Conservation (phyloP, 305 asterid genomes). For the Rubia tinctorum region DNA sequence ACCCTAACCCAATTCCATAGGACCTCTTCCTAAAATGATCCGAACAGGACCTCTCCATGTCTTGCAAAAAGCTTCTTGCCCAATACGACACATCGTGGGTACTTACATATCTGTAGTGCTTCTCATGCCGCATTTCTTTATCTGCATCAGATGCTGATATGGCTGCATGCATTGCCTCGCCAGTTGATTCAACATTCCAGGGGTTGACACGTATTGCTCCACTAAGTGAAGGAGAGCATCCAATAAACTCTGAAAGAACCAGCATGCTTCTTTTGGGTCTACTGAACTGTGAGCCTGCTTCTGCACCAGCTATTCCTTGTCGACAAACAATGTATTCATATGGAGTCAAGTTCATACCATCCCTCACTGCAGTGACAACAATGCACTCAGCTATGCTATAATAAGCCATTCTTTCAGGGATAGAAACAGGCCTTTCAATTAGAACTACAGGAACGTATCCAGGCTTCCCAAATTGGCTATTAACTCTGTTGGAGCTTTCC, state of each 20-base stretch:
- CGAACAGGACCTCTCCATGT: slow-evolving; percentile 87
- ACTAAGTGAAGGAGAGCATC: slow-evolving; percentile 90
- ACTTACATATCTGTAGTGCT: slow-evolving; percentile 87
- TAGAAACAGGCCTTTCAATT: slow-evolving; percentile 56
- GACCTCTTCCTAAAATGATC: slow-evolving; percentile 91
- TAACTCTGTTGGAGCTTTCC: slow-evolving; percentile 69
- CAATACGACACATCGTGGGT: slow-evolving; percentile 85
- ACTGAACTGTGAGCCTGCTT: slow-evolving; percentile 41
- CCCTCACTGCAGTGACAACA: slow-evolving; percentile 91
- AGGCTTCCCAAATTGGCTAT: slow-evolving; percentile 62
- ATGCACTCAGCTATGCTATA: slow-evolving; percentile 93
- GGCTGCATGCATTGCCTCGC: slow-evolving; percentile 90
- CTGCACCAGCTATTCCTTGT: slow-evolving; percentile 68
- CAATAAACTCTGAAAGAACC: slow-evolving; percentile 87
- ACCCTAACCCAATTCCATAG: slow-evolving; percentile 94
- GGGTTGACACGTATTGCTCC: slow-evolving; percentile 95
- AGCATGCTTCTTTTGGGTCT: slow-evolving; percentile 91
- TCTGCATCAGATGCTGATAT: slow-evolving; percentile 75
- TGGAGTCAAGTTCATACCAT: slow-evolving; percentile 95
- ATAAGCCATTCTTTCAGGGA: slow-evolving; percentile 83
- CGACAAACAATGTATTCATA: slow-evolving; percentile 89
- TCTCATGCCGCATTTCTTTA: slow-evolving; percentile 84
- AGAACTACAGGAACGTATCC: slow-evolving; percentile 78
- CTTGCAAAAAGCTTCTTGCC: slow-evolving; percentile 93
- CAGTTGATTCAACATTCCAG: slow-evolving; percentile 89